phyloP scores from a whole-genome alignment of 2,329 filamentous ascomycete species.

The Botrytis fragariae region DNA sequence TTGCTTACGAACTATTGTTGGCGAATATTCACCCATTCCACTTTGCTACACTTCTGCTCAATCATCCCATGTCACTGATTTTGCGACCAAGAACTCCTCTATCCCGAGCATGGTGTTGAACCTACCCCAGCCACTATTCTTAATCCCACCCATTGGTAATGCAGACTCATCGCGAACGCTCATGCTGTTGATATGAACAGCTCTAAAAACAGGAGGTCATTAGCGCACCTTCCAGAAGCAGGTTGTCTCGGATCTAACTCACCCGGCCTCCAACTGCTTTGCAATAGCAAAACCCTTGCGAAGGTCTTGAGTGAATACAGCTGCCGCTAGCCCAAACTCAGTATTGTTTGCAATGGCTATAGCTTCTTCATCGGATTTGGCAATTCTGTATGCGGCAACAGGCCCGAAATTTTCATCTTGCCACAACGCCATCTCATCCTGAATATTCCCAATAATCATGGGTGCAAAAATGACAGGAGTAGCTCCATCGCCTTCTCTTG shows the following conservation, averaged over 20 bases:
- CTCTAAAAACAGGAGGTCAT: slow-evolving; percentile 58
- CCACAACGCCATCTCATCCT: slow-evolving; percentile 71
- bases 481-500: slow-evolving; percentile 45
- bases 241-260: neutral
- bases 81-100: slow-evolving; percentile 18
- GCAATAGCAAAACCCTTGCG: slow-evolving; percentile 27
- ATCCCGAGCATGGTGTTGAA: slow-evolving; percentile 41
- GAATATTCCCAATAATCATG: slow-evolving; percentile 76
- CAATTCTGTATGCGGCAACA: slow-evolving; percentile 52
- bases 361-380: slow-evolving; percentile 56
- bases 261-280: slow-evolving; percentile 53
- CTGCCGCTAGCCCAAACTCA: slow-evolving; percentile 62
- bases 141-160: slow-evolving; percentile 41
- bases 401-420: slow-evolving; percentile 63
- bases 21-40: too few species aligned
- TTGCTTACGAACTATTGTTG: too few species aligned
- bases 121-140: slow-evolving; percentile 61
- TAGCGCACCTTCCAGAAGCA: slow-evolving; percentile 37
- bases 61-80: slow-evolving; percentile 22
- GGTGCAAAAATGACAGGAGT: slow-evolving; percentile 75
- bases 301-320: slow-evolving; percentile 64
- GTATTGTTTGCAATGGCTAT: slow-evolving; percentile 61
- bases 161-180: slow-evolving; percentile 59
- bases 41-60: neutral
- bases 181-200: slow-evolving; percentile 65